Conservation (phyloP, 2,329 filamentous ascomycete species). For the Fusarium ramigenum region DNA sequence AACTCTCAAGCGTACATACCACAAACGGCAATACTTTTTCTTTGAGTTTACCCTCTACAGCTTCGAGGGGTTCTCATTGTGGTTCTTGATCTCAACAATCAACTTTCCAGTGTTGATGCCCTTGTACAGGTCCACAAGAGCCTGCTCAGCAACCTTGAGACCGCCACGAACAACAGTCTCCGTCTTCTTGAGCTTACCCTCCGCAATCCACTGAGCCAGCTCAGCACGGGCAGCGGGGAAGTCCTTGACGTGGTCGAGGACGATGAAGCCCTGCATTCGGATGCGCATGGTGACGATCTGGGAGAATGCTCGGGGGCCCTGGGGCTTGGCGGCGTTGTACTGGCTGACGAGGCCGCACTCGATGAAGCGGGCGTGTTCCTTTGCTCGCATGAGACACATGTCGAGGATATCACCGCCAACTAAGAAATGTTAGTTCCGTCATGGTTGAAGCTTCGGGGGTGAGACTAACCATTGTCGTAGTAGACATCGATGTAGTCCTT, state of each 20-base stretch:
- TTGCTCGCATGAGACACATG: conserved; percentile 70
- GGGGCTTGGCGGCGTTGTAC: conserved; percentile 69
- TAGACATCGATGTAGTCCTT: conserved; percentile 71
- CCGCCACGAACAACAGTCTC: conserved; percentile 78
- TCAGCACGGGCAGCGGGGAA: conserved; percentile 68
- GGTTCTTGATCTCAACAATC: conserved; percentile 46
- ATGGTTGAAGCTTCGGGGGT: rapidly evolving
- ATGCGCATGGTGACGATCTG: conserved; percentile 66
- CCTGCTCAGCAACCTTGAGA: conserved; percentile 69
- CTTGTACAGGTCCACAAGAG: conserved; percentile 71
- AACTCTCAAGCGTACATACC: conserved; percentile 75
- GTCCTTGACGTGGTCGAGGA: conserved; percentile 72
- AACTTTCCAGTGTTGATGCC: conserved; percentile 76
- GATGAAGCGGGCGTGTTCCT: conserved; percentile 71
- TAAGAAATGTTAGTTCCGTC: conserved; percentile 15
- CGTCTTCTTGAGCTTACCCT: conserved; percentile 78
- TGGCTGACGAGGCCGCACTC: conserved; percentile 78
- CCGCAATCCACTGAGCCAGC: conserved; percentile 72
- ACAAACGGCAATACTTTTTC: background rate
- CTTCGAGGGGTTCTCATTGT: conserved; percentile 45
- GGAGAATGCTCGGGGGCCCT: conserved; percentile 65
- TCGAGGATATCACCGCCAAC: conserved; percentile 78
- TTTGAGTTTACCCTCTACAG: conserved; percentile 21
- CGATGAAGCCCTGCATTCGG: conserved; percentile 77
- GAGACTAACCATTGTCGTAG: conserved; percentile 68